phyloP scores from a whole-genome alignment of 768 basidiomycete genomes.

The Neoboletus magnificus region DNA sequence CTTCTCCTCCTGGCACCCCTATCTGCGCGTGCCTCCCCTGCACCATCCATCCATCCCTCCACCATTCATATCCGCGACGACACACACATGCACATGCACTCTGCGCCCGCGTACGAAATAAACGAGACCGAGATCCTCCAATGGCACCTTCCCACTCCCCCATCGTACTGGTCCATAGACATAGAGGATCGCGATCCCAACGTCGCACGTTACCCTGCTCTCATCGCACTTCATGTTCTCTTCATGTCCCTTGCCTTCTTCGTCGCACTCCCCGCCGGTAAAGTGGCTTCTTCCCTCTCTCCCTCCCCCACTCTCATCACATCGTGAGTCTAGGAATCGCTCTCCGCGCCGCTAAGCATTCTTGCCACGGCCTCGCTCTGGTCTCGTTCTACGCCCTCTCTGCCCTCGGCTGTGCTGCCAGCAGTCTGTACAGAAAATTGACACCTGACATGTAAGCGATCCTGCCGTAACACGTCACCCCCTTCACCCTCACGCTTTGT shows the following conservation, averaged over 20 bases:
- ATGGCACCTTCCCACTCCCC: conserved; percentile 65
- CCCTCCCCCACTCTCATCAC: background rate
- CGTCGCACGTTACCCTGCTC: conserved; percentile 52
- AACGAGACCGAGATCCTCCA: conserved; percentile 75
- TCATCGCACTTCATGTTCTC: conserved; percentile 72
- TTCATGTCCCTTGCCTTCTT: conserved; percentile 83
- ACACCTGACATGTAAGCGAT: conserved; percentile 76
- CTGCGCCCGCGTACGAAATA: conserved; percentile 52
- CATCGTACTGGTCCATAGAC: conserved; percentile 83
- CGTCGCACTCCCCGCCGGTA: conserved; percentile 75
- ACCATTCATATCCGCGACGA: conserved; percentile 20
- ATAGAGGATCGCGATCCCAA: conserved; percentile 50
- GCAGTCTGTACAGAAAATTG: conserved; percentile 68
- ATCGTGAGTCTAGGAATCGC: conserved; percentile 56
- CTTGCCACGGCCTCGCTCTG: conserved; percentile 57
- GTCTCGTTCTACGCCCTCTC: conserved; percentile 60
- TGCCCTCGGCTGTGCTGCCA: conserved; percentile 62
- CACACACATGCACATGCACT: conserved; percentile 46
- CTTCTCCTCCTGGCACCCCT: conserved; percentile 18
- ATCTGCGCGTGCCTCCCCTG: conserved; percentile 10
- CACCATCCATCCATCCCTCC: background rate
- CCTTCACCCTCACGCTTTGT: conserved; percentile 11
- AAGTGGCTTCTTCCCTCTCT: conserved; percentile 24
- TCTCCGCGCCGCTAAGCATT: conserved; percentile 72
- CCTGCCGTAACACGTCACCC: conserved; percentile 14